Conservation (phyloP, 129 eudicot species). For the Escallonia herrerae region DNA sequence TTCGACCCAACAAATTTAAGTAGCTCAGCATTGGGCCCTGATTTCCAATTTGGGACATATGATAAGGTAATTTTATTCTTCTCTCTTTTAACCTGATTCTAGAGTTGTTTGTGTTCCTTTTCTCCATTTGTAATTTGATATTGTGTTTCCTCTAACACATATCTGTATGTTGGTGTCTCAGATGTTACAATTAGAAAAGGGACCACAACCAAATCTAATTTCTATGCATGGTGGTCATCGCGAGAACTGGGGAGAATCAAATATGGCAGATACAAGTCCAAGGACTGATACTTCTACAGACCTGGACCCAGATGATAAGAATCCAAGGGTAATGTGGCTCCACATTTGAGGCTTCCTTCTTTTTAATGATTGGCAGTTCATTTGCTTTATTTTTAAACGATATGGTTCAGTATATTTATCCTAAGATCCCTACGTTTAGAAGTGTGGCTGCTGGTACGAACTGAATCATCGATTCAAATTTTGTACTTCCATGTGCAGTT, state of each 20-base stretch:
- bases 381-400: neutral
- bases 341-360: neutral
- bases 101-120: neutral
- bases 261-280: conserved; percentile 70
- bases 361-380: neutral
- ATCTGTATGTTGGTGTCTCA: conserved; percentile 27
- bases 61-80: conserved; percentile 45
- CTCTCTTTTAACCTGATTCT: neutral
- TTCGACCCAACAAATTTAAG: conserved; percentile 39
- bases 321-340: conserved; percentile 34
- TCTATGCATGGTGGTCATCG: conserved; percentile 41
- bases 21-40: conserved; percentile 32
- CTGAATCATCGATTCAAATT: conserved; percentile 9
- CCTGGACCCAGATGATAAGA: conserved; percentile 69
- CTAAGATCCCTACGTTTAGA: neutral
- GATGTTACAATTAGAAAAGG: conserved; percentile 43
- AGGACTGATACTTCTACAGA: conserved; percentile 85
- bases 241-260: conserved; percentile 81
- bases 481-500: conserved; percentile 38
- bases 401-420: neutral
- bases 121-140: conserved; percentile 5
- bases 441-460: neutral
- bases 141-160: conserved; percentile 11
- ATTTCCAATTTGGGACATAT: conserved; percentile 57
- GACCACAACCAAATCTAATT: conserved; percentile 32